Percentiles rank a stretch among this genome's conserved stretches.
Evolutionary conservation across 192 early-diverging fungal genomes (phyloP).

Genomic region (Mortierella claussenii): DNA sequence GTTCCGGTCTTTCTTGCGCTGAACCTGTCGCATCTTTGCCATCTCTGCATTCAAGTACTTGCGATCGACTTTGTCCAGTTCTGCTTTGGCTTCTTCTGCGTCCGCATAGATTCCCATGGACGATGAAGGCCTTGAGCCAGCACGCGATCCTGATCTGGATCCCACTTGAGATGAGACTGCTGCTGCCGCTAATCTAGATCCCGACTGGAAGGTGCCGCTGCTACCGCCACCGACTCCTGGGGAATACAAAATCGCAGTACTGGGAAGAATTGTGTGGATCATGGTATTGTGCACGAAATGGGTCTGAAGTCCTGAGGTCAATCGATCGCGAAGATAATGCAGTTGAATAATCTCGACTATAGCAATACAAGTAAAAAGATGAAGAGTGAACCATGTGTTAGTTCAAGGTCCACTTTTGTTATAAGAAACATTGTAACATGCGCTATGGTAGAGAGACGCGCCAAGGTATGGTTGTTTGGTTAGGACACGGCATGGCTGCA

Average conservation of each 20-base stretch:
- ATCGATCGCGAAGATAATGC: constrained; percentile 31
- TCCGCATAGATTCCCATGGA: constrained; percentile 49
- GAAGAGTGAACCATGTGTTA: too few species aligned
- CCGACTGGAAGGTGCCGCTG: constrained; percentile 11
- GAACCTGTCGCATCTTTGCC: constrained; percentile 49
- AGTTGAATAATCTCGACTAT: constrained; percentile 50
- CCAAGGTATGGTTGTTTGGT: too few species aligned
- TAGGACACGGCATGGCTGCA: too few species aligned
- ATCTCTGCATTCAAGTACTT: constrained; percentile 51
- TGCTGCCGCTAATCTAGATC: constrained; percentile 21
- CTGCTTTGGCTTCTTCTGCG: constrained; percentile 47
- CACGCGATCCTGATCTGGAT: constrained; percentile 39
- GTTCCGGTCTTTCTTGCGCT: constrained; percentile 39
- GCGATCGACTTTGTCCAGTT: constrained; percentile 39
- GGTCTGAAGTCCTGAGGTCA: constrained; percentile 41
- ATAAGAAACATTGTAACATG: too few species aligned
- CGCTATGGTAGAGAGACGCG: too few species aligned
- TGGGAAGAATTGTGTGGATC: constrained; percentile 44
- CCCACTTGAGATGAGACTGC: constrained; percentile 19
- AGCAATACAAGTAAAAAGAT: neutral
- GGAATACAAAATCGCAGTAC: constrained; percentile 37
- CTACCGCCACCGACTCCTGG: constrained; percentile 10
- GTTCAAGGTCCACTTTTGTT: too few species aligned
- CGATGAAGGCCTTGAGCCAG: constrained; percentile 38
- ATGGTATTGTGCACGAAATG: constrained; percentile 52